Evolutionary conservation across 352 stramenopile genomes (phyloP).

Genomic region (Phytopythium aichiense): DNA sequence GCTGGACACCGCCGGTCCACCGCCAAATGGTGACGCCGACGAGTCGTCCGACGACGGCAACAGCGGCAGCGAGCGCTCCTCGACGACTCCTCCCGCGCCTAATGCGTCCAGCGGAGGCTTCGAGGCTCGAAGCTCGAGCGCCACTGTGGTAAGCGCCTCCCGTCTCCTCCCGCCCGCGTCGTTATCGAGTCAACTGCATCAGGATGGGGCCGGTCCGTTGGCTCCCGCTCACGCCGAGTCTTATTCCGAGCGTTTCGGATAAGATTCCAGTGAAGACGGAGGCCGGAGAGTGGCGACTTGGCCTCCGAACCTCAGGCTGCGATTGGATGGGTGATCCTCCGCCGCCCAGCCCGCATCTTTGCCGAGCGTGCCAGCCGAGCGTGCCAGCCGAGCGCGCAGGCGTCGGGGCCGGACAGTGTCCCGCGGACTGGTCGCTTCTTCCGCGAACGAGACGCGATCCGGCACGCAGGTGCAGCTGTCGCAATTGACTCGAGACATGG

Average conservation of each 20-base stretch:
- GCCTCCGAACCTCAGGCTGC: neutral
- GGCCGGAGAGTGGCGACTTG: neutral
- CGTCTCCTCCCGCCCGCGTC: neutral
- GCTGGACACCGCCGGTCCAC: neutral
- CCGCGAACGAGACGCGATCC: neutral
- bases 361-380: no score
- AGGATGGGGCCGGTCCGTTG: neutral
- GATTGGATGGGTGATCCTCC: no score
- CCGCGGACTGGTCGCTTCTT: neutral
- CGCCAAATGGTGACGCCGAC: neutral
- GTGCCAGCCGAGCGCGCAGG: neutral
- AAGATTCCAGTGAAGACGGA: neutral
- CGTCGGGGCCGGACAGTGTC: no score
- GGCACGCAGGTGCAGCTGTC: neutral
- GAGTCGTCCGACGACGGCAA: neutral
- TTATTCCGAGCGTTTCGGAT: conserved; percentile 2
- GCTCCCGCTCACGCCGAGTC: neutral
- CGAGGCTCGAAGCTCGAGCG: neutral
- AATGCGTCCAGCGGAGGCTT: neutral
- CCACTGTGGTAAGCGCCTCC: neutral
- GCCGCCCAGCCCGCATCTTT: neutral
- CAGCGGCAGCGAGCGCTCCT: no score
- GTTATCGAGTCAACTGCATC: neutral
- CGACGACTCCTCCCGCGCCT: neutral
- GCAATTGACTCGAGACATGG: neutral